A percentile compares a stretch with the other conserved stretches of the same genome.
phyloP scores from a whole-genome alignment of 805 yeast genomes.

The Ascoidea asiatica region DNA sequence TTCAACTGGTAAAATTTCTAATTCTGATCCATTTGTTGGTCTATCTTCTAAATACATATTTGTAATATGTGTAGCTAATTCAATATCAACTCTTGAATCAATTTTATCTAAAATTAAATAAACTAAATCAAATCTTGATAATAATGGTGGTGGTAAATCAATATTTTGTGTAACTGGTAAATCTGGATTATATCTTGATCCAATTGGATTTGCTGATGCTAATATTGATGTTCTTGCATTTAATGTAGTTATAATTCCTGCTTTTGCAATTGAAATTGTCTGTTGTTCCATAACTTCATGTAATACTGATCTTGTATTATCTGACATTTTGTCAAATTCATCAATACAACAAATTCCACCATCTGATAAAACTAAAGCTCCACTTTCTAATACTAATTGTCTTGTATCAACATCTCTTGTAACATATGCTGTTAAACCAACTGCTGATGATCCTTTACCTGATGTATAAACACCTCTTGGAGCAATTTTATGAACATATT shows the following conservation, averaged over 20 bases:
- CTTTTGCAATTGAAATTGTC: constrained; percentile 95
- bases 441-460: constrained; percentile 98
- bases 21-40: constrained; percentile 55
- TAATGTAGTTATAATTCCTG: constrained; percentile 93
- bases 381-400: constrained; percentile 87
- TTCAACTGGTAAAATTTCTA: constrained; percentile 73
- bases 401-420: constrained; percentile 90
- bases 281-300: constrained; percentile 99
- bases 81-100: constrained; percentile 73
- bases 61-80: constrained; percentile 82
- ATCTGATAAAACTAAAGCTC: constrained; percentile 92
- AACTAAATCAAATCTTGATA: constrained; percentile 91
- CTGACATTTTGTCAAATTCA: constrained; percentile 97
- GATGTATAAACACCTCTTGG: constrained; percentile 98
- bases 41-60: constrained; percentile 82
- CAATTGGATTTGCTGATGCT: constrained; percentile 96
- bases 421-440: constrained; percentile 94
- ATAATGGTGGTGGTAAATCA: constrained; percentile 90
- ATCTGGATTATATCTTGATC: constrained; percentile 89
- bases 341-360: constrained; percentile 99
- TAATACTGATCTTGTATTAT: constrained; percentile 82
- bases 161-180: constrained; percentile 91
- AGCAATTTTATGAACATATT: constrained; percentile 93
- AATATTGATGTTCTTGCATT: constrained; percentile 93
- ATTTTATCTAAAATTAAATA: constrained; percentile 87